phyloP scores from a whole-genome alignment of 768 basidiomycete species.

The Boletus insuetus region DNA sequence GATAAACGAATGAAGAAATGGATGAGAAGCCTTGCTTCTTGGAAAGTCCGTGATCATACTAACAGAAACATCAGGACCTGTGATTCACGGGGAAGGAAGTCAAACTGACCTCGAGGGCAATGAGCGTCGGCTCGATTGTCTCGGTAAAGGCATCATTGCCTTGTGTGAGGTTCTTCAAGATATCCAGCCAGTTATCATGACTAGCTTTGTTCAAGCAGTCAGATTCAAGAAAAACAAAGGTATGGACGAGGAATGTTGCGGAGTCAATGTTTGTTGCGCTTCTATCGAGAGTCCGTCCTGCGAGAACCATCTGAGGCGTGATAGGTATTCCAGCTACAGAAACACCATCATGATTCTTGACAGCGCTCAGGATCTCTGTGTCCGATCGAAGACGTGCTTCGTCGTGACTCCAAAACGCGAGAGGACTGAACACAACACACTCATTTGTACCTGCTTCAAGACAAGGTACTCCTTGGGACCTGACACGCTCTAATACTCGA shows the following conservation, averaged over 20 bases:
- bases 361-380: conserved; percentile 54
- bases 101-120: conserved; percentile 42
- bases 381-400: conserved; percentile 51
- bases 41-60: conserved; percentile 56
- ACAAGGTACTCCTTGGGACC: conserved; percentile 47
- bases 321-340: conserved; percentile 63
- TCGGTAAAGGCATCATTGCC: conserved; percentile 38
- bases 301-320: conserved; percentile 74
- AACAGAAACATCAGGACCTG: conserved; percentile 11
- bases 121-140: conserved; percentile 41
- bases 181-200: conserved; percentile 62
- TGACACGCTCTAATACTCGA: conserved; percentile 45
- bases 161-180: conserved; percentile 44
- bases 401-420: conserved; percentile 73
- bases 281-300: conserved; percentile 58
- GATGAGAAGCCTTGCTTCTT: conserved; percentile 49
- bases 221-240: conserved; percentile 77
- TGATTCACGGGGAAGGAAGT: conserved; percentile 11
- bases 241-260: conserved; percentile 71
- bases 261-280: conserved; percentile 53
- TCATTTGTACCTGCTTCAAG: conserved; percentile 48
- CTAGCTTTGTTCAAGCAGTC: conserved; percentile 64
- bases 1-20: conserved; percentile 67
- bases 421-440: conserved; percentile 73
- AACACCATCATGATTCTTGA: conserved; percentile 50